Evolutionary conservation across 108 stramenopile species (phyloP).

Genomic region (Parietichytrium sp.): DNA sequence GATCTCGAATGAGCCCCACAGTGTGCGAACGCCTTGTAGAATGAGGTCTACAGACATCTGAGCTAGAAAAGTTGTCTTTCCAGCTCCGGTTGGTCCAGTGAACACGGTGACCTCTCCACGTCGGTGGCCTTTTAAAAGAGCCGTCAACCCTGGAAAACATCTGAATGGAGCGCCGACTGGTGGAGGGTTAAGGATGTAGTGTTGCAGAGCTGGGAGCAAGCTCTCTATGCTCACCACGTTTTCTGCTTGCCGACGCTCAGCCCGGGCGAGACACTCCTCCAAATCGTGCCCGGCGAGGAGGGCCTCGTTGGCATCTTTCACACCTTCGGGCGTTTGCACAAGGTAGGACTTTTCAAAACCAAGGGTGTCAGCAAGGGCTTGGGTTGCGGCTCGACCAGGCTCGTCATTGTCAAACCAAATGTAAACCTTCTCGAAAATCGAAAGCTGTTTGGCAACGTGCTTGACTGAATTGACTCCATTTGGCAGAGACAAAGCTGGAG

Average conservation of each 20-base stretch:
- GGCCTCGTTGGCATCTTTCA: conserved; percentile 98
- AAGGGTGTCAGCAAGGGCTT: conserved; percentile 82
- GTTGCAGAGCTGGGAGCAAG: conserved; percentile 61
- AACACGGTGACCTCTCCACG: conserved; percentile 92
- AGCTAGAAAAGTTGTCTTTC: conserved; percentile 91
- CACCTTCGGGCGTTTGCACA: conserved; percentile 44
- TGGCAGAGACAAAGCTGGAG: conserved; percentile 69
- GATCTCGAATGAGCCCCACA: conserved; percentile 96
- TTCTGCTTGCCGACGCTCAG: conserved; percentile 69
- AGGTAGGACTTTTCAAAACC: conserved; percentile 74
- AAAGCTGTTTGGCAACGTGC: conserved; percentile 76
- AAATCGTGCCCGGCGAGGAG: conserved; percentile 72
- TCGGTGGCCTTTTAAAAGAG: conserved; percentile 83
- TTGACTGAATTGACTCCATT: conserved; percentile 87
- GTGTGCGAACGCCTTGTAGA: conserved; percentile 76
- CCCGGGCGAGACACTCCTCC: conserved; percentile 62
- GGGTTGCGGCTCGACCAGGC: conserved; percentile 78
- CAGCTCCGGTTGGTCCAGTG: conserved; percentile 85
- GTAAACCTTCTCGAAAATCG: conserved; percentile 82
- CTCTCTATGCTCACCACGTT: conserved; percentile 74
- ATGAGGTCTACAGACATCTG: conserved; percentile 88
- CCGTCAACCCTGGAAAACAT: conserved; percentile 77
- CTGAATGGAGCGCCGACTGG: conserved; percentile 67
- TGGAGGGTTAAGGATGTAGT: conserved; percentile 76
- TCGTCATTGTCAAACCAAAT: conserved; percentile 95